A percentile compares a stretch with the other conserved stretches of the same genome.
phyloP scores from a whole-genome alignment of 768 basidiomycete genomes.

The Suillus fuscotomentosus region DNA sequence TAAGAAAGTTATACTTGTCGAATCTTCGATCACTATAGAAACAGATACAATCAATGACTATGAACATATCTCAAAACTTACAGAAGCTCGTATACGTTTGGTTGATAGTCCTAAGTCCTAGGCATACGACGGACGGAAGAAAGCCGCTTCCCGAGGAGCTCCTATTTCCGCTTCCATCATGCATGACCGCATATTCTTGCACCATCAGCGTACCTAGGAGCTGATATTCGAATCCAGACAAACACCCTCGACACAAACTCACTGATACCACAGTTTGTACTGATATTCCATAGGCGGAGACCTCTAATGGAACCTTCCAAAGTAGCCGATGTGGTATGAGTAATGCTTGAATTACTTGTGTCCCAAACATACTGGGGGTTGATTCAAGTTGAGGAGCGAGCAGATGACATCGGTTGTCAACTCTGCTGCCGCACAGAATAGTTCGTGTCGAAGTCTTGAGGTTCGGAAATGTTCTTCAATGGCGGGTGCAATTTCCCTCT shows the following conservation, averaged over 20 bases:
- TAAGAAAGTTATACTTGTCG: background rate
- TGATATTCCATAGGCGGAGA: background rate
- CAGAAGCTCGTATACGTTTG: background rate
- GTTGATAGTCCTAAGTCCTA: background rate
- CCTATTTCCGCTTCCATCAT: background rate
- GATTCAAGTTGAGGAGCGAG: background rate
- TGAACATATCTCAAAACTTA: background rate
- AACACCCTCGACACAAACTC: background rate
- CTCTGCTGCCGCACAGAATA: background rate
- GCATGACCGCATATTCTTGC: background rate
- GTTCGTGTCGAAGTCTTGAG: background rate
- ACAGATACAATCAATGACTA: background rate
- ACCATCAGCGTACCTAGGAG: background rate
- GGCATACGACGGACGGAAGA: background rate
- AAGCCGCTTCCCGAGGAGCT: background rate
- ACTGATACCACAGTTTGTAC: background rate
- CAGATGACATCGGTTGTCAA: background rate
- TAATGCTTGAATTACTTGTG: background rate
- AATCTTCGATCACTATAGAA: background rate
- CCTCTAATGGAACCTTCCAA: background rate
- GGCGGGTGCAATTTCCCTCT: background rate
- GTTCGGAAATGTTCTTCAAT: background rate
- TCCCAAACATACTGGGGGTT: background rate
- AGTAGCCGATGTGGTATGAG: background rate
- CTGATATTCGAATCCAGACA: background rate